Percentiles rank a stretch among this genome's conserved stretches.
These are phyloP conservation scores for Clonostachys rhizophaga DNA, from an alignment of 2,329 filamentous ascomycete species.

Conservation along the genomic window DNA sequence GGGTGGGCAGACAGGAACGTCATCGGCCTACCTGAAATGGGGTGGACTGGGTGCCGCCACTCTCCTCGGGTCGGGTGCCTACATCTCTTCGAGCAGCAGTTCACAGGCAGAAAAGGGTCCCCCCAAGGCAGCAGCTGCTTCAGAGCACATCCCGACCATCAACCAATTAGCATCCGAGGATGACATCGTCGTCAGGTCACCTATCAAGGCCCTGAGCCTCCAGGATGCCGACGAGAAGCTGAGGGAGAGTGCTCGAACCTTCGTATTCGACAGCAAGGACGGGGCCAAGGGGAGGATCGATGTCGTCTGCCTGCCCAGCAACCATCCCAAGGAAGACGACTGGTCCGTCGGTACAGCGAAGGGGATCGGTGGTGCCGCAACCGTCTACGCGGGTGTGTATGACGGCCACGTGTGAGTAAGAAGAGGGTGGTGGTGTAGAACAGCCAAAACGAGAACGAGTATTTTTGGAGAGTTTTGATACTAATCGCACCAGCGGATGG, in stretches of 20 bases:
- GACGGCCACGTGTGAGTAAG: conserved; percentile 42
- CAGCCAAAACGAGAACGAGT: background rate
- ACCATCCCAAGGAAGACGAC: conserved; percentile 26
- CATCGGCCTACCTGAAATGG: too few species aligned
- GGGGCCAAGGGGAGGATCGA: conserved; percentile 21
- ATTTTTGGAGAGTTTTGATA: background rate
- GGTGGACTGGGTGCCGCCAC: too few species aligned
- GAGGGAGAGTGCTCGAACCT: conserved; percentile 19
- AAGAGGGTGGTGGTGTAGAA: background rate
- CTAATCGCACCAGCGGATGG: conserved; percentile 23
- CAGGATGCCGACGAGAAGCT: conserved; percentile 19
- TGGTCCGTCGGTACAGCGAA: conserved; percentile 22
- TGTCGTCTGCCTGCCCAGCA: conserved; percentile 24
- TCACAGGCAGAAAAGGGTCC: too few species aligned
- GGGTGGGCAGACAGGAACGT: too few species aligned
- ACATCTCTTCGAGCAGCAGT: too few species aligned
- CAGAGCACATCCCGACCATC: conserved; percentile 4
- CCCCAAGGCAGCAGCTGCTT: background rate
- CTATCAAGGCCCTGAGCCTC: conserved; percentile 15
- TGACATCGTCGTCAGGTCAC: conserved; percentile 14
- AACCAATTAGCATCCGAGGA: conserved; percentile 8
- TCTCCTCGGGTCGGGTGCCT: too few species aligned
- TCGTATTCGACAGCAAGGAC: conserved; percentile 16
- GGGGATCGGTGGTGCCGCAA: conserved; percentile 15
- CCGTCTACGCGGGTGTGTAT: conserved; percentile 32